Conservation (phyloP, 768 basidiomycete genomes). For the Suillus decipiens region DNA sequence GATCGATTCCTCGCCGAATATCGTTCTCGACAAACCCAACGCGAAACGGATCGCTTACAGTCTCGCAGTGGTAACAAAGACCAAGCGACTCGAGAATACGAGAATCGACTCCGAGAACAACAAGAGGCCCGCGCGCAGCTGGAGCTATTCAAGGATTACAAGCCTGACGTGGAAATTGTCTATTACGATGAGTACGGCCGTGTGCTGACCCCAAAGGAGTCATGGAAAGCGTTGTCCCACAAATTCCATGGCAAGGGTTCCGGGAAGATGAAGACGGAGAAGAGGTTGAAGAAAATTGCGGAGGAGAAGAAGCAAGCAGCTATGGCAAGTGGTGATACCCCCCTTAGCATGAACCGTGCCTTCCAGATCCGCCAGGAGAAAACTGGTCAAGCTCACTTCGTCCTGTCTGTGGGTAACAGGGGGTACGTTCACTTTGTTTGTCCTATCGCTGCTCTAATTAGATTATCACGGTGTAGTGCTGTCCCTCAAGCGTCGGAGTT, state of each 20-base stretch:
- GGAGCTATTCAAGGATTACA: conserved; percentile 90
- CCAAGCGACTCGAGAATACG: conserved; percentile 92
- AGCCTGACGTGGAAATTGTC: conserved; percentile 94
- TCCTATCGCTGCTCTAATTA: conserved; percentile 5
- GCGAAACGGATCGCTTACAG: conserved; percentile 78
- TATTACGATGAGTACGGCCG: conserved; percentile 98
- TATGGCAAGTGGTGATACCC: conserved; percentile 95
- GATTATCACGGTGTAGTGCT: conserved; percentile 49
- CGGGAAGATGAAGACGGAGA: conserved; percentile 97
- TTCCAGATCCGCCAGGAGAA: conserved; percentile 94
- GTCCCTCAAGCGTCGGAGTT: conserved; percentile 86
- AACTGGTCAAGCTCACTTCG: conserved; percentile 94
- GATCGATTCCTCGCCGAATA: conserved; percentile 92
- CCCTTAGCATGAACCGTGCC: conserved; percentile 90
- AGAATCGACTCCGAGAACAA: conserved; percentile 89
- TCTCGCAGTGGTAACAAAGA: conserved; percentile 83
- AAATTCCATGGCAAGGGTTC: conserved; percentile 98
- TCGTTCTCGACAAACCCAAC: conserved; percentile 69
- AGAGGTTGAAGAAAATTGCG: conserved; percentile 93
- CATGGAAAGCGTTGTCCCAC: conserved; percentile 97
- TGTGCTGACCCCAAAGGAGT: conserved; percentile 87
- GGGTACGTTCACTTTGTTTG: conserved; percentile 52
- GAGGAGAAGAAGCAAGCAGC: conserved; percentile 94
- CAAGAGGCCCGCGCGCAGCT: conserved; percentile 82
- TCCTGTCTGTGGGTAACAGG: conserved; percentile 90